Evolutionary conservation across 2,329 filamentous ascomycete genomes (phyloP), one percentile per base, ranked within the genome.

Genomic region (Colletotrichum camelliae): DNA sequence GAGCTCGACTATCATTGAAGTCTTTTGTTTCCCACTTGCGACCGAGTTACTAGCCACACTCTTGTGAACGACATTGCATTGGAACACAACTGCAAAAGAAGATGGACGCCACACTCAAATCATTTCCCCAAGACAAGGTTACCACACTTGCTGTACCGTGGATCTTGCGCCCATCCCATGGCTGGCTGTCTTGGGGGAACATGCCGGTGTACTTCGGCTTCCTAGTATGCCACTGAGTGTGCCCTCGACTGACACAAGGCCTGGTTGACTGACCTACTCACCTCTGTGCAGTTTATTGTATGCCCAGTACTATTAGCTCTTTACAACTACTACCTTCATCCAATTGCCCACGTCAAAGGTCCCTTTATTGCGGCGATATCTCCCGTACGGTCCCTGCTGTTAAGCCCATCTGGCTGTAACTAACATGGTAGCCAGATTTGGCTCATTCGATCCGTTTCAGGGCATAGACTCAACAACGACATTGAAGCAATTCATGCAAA

Each of bases 381-480:
- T 4, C 70, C 70, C 1, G 70, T 69, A 58, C 4, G 2, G 37
- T 8, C 16, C 10, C 7, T 7, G 5, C 6, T 16, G 1, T 4
- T 12, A 4, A 16, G 7, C 16, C 2, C 2, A 18, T 18, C 5
- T 33, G 5, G 13, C 3, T n/a, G 10, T 15, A 8, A 29, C 35
- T 61, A 67, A 57, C 24, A 8, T 21, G 7, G 18, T 31, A 7
- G n/a, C 0, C n/a, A 74, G 66, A 58, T 74, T n/a, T 74, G 71
- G 71, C 58, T 74, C 18, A 70, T 74, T 2, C 18, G 43, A 18
- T 70, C 71, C 4, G 66, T 65, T 0, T 70, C 71, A 0, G 66
- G 57, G 21, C 71, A 74, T 5, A 43, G 71, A 6, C 71, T 74
- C 5, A 74, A 74, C 48, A 70, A 58, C n/a, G 71, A 74, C 7